Evolutionary conservation across 2,329 filamentous ascomycete genomes (phyloP), one percentile per base, ranked within the genome.

Genomic region (Fusarium sp.): DNA sequence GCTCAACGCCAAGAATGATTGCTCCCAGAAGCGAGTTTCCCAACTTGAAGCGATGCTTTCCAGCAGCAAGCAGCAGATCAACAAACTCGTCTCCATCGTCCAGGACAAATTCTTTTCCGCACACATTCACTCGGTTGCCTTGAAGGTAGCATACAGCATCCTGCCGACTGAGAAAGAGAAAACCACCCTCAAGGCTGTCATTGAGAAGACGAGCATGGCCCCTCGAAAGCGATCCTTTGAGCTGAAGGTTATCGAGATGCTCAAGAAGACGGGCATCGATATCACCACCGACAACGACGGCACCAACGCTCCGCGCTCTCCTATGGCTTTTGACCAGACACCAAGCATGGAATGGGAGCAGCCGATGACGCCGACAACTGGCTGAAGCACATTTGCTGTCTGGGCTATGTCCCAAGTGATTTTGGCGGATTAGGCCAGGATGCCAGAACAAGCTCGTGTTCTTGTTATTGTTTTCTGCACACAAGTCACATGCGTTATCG

Each of bases 91-190:
- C 2, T 5, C 15, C 4, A 29, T 51, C n/a, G 34, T 69, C 4
- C 32, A 32, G 8, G 31, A 42, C 6, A 54, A 60, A 7, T 25
- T 50, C 1, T 41, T 28, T 2, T 35, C 50, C 5, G 53, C 48
- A 7, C 53, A 47, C 2, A 36, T 65, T 3, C 32, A 28, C 22
- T 4, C 26, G 10, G 24, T 32, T 5, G 64, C 66, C 0, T n/a
- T 65, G 7, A 44, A 45, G 7, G 56, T 57, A 19, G 53, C 57
- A 0, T 56, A 58, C 50, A 49, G 40, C 4, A 8, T 58, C 9
- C 10, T 65, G 0, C 57, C 49, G 3, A 29, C 26, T 2, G 2
- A 56, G 9, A 2, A 38, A 4, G 49, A 65, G 2, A 32, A 53
- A 4, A 28, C 19, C 3, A 28, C 39, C 2, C 35, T 51, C 3